These are phyloP conservation scores for Setomelanomma holmii DNA, from an alignment of 2,329 filamentous ascomycete species.

Conservation along the genomic window DNA sequence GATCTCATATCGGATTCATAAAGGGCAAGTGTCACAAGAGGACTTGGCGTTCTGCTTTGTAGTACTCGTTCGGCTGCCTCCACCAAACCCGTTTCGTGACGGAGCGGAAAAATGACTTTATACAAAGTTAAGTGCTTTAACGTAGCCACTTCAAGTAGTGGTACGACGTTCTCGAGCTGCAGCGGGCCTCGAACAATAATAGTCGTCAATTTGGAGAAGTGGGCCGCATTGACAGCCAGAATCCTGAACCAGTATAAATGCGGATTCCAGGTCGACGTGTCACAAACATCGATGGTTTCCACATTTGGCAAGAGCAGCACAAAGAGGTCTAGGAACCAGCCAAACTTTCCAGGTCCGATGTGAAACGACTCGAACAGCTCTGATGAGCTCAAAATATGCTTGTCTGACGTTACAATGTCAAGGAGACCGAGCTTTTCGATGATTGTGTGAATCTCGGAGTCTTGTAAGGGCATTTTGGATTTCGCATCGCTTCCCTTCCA, in stretches of 20 bases:
- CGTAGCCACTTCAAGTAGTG: constrained; percentile 11
- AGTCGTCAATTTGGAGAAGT: background rate
- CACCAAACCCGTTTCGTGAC: too few relatives aligned
- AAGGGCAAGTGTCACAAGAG: too few relatives aligned
- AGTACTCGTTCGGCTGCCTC: too few relatives aligned
- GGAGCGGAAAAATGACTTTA: background rate
- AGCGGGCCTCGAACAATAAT: constrained; percentile 11
- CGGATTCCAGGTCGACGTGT: constrained; percentile 13
- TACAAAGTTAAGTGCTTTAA: constrained; percentile 5
- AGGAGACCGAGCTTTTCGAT: too few relatives aligned
- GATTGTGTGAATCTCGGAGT: too few relatives aligned
- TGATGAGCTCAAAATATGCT: background rate
- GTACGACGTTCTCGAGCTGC: constrained; percentile 13
- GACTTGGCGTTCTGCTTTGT: too few relatives aligned
- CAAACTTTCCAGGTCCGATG: background rate
- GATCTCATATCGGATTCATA: too few relatives aligned
- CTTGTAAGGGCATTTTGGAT: too few relatives aligned
- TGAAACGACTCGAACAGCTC: background rate
- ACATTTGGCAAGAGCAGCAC: constrained; percentile 12
- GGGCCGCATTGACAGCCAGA: background rate
- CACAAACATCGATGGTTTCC: constrained; percentile 2
- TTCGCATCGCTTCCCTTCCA: too few relatives aligned
- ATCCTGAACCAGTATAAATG: constrained; percentile 14
- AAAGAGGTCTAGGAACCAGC: constrained; percentile 21
- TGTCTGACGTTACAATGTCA: too few relatives aligned